Percentiles rank a stretch among this genome's conserved stretches.
Conservation (phyloP, 495 filamentous ascomycete species). For the Aspergillus olivimuriae region DNA sequence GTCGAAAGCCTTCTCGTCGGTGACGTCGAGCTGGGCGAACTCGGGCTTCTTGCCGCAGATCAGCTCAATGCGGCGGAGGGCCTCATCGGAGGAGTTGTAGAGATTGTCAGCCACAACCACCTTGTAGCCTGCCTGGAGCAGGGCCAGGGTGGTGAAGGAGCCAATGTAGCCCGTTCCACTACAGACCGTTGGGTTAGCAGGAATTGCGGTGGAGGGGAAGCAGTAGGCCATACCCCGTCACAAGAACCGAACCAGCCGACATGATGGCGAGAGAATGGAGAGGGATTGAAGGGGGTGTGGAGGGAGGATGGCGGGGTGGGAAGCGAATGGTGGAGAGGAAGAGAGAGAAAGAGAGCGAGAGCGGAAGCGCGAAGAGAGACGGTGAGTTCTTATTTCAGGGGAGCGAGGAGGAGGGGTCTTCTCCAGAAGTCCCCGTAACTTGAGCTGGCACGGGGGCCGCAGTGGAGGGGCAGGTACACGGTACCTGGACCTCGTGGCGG, state of each 20-base stretch:
- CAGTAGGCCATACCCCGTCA: constrained; percentile 64
- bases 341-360: constrained; percentile 3
- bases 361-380: no score
- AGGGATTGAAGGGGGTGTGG: background rate
- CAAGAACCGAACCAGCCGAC: constrained; percentile 77
- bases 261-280: constrained; percentile 41
- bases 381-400: constrained; percentile 1
- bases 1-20: constrained; percentile 74
- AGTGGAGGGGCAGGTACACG: background rate
- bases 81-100: constrained; percentile 89
- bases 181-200: constrained; percentile 6
- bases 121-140: constrained; percentile 90
- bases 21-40: constrained; percentile 84
- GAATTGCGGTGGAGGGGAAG: background rate
- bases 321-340: constrained; percentile 2
- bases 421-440: background rate
- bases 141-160: constrained; percentile 88
- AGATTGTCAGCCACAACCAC: constrained; percentile 94
- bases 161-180: constrained; percentile 99
- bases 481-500: no score
- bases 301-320: constrained; percentile 1
- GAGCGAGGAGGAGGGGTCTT: background rate
- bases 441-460: background rate
- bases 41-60: constrained; percentile 83
- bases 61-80: constrained; percentile 85